Evolutionary conservation across 2,329 filamentous ascomycete genomes (phyloP).

Genomic region (Aspergillus sp.): DNA sequence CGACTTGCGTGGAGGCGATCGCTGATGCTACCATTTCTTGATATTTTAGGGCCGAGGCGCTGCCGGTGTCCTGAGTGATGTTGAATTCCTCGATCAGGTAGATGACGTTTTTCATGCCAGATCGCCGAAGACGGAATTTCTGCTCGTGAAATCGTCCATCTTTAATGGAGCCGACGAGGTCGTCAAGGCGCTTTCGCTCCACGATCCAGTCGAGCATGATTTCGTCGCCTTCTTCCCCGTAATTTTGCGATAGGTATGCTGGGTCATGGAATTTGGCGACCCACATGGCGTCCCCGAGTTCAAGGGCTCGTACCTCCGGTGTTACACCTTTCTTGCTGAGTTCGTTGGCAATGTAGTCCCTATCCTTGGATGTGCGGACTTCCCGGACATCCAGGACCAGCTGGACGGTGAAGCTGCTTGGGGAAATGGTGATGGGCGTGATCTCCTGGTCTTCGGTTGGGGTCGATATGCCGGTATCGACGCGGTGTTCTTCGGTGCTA

Average conservation of each 20-base stretch:
- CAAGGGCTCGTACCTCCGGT: constrained; percentile 66
- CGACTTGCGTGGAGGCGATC: constrained; percentile 73
- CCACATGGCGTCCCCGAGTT: constrained; percentile 77
- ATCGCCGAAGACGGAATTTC: constrained; percentile 73
- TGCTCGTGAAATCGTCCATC: constrained; percentile 82
- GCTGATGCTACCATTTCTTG: constrained; percentile 69
- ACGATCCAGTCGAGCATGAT: constrained; percentile 77
- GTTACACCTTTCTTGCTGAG: constrained; percentile 65
- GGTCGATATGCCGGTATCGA: constrained; percentile 1
- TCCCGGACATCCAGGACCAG: constrained; percentile 75
- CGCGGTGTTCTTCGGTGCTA: constrained; percentile 8
- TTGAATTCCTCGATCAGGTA: constrained; percentile 76
- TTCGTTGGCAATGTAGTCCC: constrained; percentile 74
- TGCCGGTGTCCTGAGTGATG: constrained; percentile 52
- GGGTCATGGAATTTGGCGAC: constrained; percentile 69
- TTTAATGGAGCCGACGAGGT: constrained; percentile 76
- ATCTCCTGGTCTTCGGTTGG: constrained; percentile 35
- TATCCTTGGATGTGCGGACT: constrained; percentile 68
- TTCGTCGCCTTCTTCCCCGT: constrained; percentile 61
- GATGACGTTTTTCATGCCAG: constrained; percentile 72
- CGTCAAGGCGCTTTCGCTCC: constrained; percentile 77
- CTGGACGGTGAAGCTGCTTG: constrained; percentile 69
- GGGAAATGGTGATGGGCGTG: constrained; percentile 60
- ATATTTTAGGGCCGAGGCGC: constrained; percentile 46
- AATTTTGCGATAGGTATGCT: constrained; percentile 50